Evolutionary conservation across 2,329 filamentous ascomycete genomes (phyloP).

Genomic region (Apiospora marii): DNA sequence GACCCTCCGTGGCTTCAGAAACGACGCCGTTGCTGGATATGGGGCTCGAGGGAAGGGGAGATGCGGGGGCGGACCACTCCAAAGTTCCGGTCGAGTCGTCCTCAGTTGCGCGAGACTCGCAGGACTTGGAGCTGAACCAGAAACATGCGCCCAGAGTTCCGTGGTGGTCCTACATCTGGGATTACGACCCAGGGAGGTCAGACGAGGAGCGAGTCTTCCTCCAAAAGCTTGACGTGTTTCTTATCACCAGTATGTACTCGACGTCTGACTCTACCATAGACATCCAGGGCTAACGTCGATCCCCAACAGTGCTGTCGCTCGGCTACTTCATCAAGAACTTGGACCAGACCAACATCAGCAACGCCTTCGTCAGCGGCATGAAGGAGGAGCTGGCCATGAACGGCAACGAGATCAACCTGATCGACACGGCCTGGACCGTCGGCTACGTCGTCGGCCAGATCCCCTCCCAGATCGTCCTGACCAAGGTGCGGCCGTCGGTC

Average conservation of each 20-base stretch:
- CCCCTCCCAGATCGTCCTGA: slow-evolving; percentile 23
- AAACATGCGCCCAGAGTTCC: slow-evolving; percentile 26
- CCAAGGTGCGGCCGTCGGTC: slow-evolving; percentile 12
- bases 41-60: background rate
- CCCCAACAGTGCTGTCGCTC: slow-evolving; percentile 31
- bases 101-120: background rate
- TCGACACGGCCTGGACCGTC: slow-evolving; percentile 22
- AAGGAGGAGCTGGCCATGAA: slow-evolving; percentile 37
- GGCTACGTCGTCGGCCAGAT: slow-evolving; percentile 23
- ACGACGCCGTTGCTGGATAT: slow-evolving; percentile 22
- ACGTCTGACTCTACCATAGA: background rate
- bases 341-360: slow-evolving; percentile 33
- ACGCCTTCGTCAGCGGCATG: slow-evolving; percentile 44
- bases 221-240: slow-evolving; percentile 36
- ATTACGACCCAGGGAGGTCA: slow-evolving; percentile 35
- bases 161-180: slow-evolving; percentile 38
- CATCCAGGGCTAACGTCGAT: background rate
- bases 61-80: slow-evolving; percentile 11
- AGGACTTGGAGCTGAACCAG: background rate
- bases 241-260: slow-evolving; percentile 29
- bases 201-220: slow-evolving; percentile 36
- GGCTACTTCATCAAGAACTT: slow-evolving; percentile 39
- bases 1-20: slow-evolving; percentile 22
- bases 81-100: background rate
- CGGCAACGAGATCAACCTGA: slow-evolving; percentile 24